Percentiles rank a stretch among this genome's conserved stretches.
Conservation (phyloP, 1,139 yeast genomes). For the Pneumocystis murina region DNA sequence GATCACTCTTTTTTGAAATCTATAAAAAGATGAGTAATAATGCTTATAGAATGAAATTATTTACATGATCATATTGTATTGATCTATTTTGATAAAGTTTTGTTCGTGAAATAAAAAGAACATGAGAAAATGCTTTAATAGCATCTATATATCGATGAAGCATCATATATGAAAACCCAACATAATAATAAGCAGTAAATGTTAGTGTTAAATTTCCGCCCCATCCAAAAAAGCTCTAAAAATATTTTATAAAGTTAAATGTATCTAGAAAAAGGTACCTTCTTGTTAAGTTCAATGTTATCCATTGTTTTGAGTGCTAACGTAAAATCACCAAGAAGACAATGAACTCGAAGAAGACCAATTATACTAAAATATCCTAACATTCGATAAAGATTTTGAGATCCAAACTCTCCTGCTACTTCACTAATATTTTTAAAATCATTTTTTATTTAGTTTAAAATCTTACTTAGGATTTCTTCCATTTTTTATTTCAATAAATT, state of each 20-base stretch:
- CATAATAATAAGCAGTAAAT: slow-evolving; percentile 25
- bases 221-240: background rate
- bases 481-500: slow-evolving; percentile 26
- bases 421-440: slow-evolving; percentile 15
- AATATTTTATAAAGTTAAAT: slow-evolving; percentile 12
- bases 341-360: slow-evolving; percentile 36
- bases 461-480: slow-evolving; percentile 21
- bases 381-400: slow-evolving; percentile 30
- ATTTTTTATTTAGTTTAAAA: background rate
- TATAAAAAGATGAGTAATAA: background rate
- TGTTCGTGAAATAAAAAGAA: slow-evolving; percentile 33
- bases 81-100: slow-evolving; percentile 29
- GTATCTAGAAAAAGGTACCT: slow-evolving; percentile 34
- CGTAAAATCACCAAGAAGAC: slow-evolving; percentile 34
- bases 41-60: background rate
- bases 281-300: slow-evolving; percentile 33
- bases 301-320: slow-evolving; percentile 36
- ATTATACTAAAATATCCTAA: slow-evolving; percentile 36
- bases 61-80: slow-evolving; percentile 33
- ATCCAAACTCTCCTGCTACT: slow-evolving; percentile 33
- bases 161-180: slow-evolving; percentile 38
- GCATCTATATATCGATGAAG: slow-evolving; percentile 36
- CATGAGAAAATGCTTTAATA: slow-evolving; percentile 34
- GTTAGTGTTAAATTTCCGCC: background rate
- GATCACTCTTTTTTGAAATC: slow-evolving; percentile 32